Percentiles rank a stretch among this genome's conserved stretches.
Conservation (phyloP, 2,329 filamentous ascomycete species). For the Talaromyces albobiverticillius region DNA sequence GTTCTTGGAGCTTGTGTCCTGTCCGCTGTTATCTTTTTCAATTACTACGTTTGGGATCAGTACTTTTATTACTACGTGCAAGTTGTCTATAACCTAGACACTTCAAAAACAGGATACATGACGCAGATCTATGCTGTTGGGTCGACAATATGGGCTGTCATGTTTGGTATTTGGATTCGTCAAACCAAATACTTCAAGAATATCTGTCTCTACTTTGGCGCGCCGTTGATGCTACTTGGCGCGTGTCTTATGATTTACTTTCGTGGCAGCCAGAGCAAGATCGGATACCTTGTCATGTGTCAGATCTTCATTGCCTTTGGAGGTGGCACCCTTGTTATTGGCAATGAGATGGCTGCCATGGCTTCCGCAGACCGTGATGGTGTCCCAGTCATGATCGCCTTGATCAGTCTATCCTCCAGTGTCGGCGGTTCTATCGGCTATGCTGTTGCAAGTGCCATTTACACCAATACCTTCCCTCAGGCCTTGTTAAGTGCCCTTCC, state of each 20-base stretch:
- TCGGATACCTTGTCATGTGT: constrained; percentile 54
- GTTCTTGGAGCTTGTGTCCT: constrained; percentile 54
- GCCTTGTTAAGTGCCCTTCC: constrained; percentile 49
- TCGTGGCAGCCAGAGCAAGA: constrained; percentile 46
- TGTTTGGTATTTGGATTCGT: constrained; percentile 51
- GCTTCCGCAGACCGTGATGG: constrained; percentile 54
- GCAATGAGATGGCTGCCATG: constrained; percentile 58
- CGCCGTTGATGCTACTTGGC: constrained; percentile 52
- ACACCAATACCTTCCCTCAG: constrained; percentile 55
- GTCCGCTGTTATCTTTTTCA: constrained; percentile 48
- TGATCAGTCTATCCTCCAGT: constrained; percentile 34
- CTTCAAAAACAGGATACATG: constrained; percentile 46
- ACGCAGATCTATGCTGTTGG: constrained; percentile 54
- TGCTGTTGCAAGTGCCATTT: constrained; percentile 46
- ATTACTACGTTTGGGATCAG: constrained; percentile 53
- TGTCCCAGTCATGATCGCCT: constrained; percentile 45
- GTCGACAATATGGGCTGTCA: constrained; percentile 49
- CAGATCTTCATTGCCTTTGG: constrained; percentile 56
- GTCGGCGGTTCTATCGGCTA: constrained; percentile 36
- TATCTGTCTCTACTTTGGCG: constrained; percentile 49
- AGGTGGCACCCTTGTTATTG: constrained; percentile 56
- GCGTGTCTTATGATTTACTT: constrained; percentile 57
- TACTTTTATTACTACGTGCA: constrained; percentile 56
- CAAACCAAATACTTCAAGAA: constrained; percentile 53
- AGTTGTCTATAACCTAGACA: constrained; percentile 48